phyloP scores from a whole-genome alignment of 73 alveolate species.

The Blepharisma japonicum region DNA sequence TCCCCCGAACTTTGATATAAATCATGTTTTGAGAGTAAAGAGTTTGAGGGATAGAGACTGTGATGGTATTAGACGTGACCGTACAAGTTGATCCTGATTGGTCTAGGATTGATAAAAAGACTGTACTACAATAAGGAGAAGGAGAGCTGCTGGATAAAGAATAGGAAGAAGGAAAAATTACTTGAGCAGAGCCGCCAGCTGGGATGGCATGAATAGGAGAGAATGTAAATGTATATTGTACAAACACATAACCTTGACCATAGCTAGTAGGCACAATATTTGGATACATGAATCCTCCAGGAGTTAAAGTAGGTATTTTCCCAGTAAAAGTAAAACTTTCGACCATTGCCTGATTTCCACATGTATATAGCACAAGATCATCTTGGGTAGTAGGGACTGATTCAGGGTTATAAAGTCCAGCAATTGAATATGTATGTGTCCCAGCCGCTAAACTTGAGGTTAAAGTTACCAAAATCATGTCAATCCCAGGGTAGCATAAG shows the following conservation, averaged over 20 bases:
- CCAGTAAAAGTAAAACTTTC: neutral
- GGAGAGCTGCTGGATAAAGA: slow-evolving; percentile 20
- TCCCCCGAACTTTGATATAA: neutral
- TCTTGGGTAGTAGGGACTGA: neutral
- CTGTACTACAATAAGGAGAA: slow-evolving; percentile 34
- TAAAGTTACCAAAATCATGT: slow-evolving; percentile 10
- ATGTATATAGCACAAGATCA: neutral
- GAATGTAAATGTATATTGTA: slow-evolving; percentile 28
- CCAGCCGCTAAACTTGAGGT: slow-evolving; percentile 4
- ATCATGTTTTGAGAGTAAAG: neutral
- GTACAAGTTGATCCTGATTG: neutral
- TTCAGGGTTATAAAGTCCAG: neutral
- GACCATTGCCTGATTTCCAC: neutral
- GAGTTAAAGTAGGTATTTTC: neutral
- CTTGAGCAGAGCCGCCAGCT: slow-evolving; percentile 37
- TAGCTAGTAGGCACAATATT: slow-evolving; percentile 15
- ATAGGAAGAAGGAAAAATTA: slow-evolving; percentile 42
- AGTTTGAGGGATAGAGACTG: neutral
- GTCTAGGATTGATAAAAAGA: neutral
- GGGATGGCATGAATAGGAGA: slow-evolving; percentile 40
- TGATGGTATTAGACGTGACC: neutral
- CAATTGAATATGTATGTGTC: neutral
- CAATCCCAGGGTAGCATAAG: slow-evolving; percentile 10
- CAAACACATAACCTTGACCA: slow-evolving; percentile 36
- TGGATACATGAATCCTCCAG: neutral